Base-by-base conservation (phyloP, 2,329 filamentous ascomycete genomes). In the Verruconis gallopava region DNA sequence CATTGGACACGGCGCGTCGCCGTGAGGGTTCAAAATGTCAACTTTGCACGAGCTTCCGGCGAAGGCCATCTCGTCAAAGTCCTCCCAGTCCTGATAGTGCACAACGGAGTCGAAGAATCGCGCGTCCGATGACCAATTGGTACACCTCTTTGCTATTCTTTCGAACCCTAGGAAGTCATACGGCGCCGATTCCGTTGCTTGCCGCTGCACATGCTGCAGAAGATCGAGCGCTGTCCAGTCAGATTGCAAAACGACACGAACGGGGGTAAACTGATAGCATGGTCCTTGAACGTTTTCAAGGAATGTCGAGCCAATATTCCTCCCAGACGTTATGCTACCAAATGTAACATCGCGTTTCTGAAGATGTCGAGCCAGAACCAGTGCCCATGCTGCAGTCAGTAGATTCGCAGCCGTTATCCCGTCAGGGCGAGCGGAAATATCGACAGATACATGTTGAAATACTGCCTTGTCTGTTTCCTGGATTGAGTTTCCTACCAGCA, bases 221-320 rank as follows among this genome's bases (percentile, higher is more conserved):
- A 64, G 49, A 21, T 59, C 53, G 11, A 50, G 44, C 20, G 56
- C 52, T 2, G 58, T 57, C 68, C 71, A 73, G 2, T 56, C 53
- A 0, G 63, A 50, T 2, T 63, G 59, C 50, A 81, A 73, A 20
- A 59, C 60, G 12, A 81, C 69, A 15, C 78, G 68, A 25, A 81
- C 68, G 1, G 79, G 78, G 1, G 79, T 67, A 51, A 80, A 77
- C 50, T 81, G 77, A 66, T 77, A 77, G 46, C 75, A 79, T 0
- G 78, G 78, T 0, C 79, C 79, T 36, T 74, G 66, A 37, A 79
- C 72, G 41, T 62, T 62, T 46, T 77, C 72, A 15, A 71, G 68
- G 32, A 65, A 65, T 13, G 68, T 61, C 1, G 77, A 62, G 43
- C 71, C 71, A 14, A 73, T 68, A 52, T 75, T 77, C 37, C 78